These are phyloP conservation scores for Batrachochytrium dendrobatidis DNA, from an alignment of 371 early-diverging fungal species.

Conservation along the genomic window DNA sequence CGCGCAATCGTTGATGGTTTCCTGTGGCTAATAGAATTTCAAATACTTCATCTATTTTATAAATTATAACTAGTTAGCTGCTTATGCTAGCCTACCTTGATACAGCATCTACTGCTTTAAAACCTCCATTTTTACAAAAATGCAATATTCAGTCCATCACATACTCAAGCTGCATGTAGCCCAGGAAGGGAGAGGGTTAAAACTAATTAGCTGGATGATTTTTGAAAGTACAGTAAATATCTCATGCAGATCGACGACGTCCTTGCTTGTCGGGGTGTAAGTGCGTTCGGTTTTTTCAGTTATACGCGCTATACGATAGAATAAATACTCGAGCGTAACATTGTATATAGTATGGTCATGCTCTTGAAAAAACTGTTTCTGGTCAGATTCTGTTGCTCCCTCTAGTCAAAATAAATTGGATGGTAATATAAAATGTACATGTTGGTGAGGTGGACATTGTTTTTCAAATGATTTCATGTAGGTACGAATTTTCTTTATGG, in stretches of 20 bases:
- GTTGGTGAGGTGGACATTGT: background rate
- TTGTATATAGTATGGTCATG: slow-evolving; percentile 63
- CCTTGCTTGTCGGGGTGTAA: slow-evolving; percentile 42
- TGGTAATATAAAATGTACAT: no score
- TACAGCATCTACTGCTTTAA: no score
- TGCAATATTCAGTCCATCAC: no score
- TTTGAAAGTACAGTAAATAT: slow-evolving; percentile 56
- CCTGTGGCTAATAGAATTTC: slow-evolving; percentile 33
- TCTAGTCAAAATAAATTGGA: slow-evolving; percentile 39
- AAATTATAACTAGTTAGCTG: no score
- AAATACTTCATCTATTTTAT: slow-evolving; percentile 18
- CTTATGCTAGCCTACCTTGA: no score
- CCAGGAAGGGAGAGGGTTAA: no score
- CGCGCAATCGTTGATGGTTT: slow-evolving; percentile 63
- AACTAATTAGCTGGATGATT: no score
- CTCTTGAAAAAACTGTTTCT: slow-evolving; percentile 70
- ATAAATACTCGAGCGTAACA: slow-evolving; percentile 61
- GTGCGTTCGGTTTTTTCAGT: background rate
- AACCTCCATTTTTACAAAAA: no score
- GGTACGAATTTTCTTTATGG: no score
- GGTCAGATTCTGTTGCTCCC: slow-evolving; percentile 62
- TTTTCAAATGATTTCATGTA: background rate
- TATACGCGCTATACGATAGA: slow-evolving; percentile 39
- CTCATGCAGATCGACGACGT: slow-evolving; percentile 56
- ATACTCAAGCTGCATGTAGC: no score